A percentile compares a stretch with the other conserved stretches of the same genome.
These are phyloP conservation scores for apple (Malus domestica) DNA, from an alignment of 306 rosid genomes.

Conservation along the genomic window DNA sequence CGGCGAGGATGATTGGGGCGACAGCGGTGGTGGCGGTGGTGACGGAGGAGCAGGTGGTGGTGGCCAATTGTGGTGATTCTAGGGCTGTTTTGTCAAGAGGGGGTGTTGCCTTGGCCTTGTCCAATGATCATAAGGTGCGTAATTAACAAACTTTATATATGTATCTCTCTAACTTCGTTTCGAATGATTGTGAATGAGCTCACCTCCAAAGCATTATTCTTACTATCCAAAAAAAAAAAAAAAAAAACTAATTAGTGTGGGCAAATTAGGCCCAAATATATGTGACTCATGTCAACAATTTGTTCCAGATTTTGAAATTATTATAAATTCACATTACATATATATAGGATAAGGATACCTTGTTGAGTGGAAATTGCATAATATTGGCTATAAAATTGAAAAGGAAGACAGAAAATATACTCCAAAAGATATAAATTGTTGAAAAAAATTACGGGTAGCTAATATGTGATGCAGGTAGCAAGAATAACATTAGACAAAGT, in stretches of 20 bases:
- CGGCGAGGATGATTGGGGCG: slow-evolving; percentile 51
- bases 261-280: background rate
- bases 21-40: slow-evolving; percentile 63
- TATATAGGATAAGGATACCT: background rate
- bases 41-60: slow-evolving; percentile 36
- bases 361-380: background rate
- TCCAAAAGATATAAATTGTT: no score
- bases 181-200: no score
- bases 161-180: no score
- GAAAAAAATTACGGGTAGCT: no score
- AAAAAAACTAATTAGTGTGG: no score
- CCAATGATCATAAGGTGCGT: slow-evolving; percentile 72
- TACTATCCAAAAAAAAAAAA: no score
- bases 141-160: background rate
- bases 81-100: slow-evolving; percentile 76
- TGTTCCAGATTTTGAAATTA: background rate
- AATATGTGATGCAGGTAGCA: background rate
- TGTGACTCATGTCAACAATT: background rate
- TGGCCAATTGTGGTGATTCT: slow-evolving; percentile 82
- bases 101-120: slow-evolving; percentile 52
- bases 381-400: background rate
- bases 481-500: background rate
- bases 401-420: no score
- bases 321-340: background rate
- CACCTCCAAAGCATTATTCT: no score